phyloP scores from a whole-genome alignment of 73 alveolate genomes.

The Paramecium primaurelia region DNA sequence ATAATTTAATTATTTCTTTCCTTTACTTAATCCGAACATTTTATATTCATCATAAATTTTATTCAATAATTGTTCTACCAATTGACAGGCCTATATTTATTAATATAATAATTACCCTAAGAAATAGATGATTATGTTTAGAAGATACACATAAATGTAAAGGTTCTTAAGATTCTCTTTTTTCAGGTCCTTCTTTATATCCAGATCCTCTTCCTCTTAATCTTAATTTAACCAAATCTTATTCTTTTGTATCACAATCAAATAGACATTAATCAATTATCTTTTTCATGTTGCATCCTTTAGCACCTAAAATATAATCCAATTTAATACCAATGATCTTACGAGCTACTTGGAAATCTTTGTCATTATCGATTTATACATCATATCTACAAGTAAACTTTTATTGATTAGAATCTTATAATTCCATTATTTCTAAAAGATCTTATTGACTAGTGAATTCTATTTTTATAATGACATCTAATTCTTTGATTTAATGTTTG shows the following conservation, averaged over 20 bases:
- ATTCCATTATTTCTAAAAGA: conserved; percentile 6
- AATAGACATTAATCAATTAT: conserved; percentile 87
- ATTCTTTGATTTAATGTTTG: conserved; percentile 21
- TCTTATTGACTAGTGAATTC: conserved; percentile 33
- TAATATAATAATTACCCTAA: background rate
- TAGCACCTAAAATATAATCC: conserved; percentile 64
- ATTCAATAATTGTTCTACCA: conserved; percentile 29
- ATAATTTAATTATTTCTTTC: background rate
- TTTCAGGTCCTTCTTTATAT: conserved; percentile 97
- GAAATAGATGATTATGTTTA: conserved; percentile 72
- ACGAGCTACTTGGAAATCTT: conserved; percentile 97
- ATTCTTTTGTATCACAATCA: conserved; percentile 63
- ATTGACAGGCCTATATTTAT: conserved; percentile 35
- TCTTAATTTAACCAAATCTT: conserved; percentile 87
- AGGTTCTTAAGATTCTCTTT: conserved; percentile 93
- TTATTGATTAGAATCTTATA: background rate
- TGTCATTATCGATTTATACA: conserved; percentile 93
- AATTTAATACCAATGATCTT: conserved; percentile 68
- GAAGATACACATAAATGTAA: conserved; percentile 96
- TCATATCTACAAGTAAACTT: conserved; percentile 96
- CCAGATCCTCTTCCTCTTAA: conserved; percentile 99
- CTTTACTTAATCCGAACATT: background rate
- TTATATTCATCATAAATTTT: conserved; percentile 53
- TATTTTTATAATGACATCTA: conserved; percentile 22
- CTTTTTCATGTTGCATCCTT: conserved; percentile 97